Percentiles rank a stretch among this genome's conserved stretches.
These are phyloP conservation scores for Penicillium paxilli DNA, from an alignment of 495 filamentous ascomycete species.

Conservation along the genomic window DNA sequence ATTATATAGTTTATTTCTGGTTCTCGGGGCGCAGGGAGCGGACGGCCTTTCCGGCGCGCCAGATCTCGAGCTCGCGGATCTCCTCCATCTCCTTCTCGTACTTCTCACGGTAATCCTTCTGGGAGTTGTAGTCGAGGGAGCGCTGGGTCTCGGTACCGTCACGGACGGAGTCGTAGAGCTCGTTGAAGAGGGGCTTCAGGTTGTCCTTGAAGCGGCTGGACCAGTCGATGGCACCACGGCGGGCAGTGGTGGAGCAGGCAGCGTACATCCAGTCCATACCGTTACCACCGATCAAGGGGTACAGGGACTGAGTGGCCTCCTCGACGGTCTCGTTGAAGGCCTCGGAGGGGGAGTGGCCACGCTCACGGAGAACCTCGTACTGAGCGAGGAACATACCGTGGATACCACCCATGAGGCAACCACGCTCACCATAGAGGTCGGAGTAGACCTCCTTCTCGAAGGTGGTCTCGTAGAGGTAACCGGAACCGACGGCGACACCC, in stretches of 20 bases:
- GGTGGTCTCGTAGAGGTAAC: conserved; percentile 99
- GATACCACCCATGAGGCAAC: conserved; percentile 99
- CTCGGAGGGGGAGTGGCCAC: conserved; percentile 94
- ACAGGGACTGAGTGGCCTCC: conserved; percentile 96
- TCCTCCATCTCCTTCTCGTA: conserved; percentile 96
- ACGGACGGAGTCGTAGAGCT: conserved; percentile 88
- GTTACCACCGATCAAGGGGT: conserved; percentile 92
- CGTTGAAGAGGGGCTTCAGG: conserved; percentile 97
- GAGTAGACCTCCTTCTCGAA: conserved; percentile 99
- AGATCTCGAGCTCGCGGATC: conserved; percentile 96
- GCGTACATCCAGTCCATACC: conserved; percentile 99
- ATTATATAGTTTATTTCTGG: conserved; percentile 67
- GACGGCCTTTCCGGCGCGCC: conserved; percentile 97
- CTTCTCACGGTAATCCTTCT: conserved; percentile 91
- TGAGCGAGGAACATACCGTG: conserved; percentile 99
- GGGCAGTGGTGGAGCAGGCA: conserved; percentile 97
- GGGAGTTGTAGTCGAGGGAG: conserved; percentile 91
- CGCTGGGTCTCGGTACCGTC: conserved; percentile 89
- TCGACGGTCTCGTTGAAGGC: conserved; percentile 99
- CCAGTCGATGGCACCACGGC: conserved; percentile 99
- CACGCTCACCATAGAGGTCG: conserved; percentile 98
- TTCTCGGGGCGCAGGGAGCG: conserved; percentile 87
- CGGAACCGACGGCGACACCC: conserved; percentile 91
- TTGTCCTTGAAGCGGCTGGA: conserved; percentile 90
- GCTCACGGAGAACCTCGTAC: conserved; percentile 99